Conservation (phyloP, 2,329 filamentous ascomycete genomes). For the Thermochaetoides dissita region DNA sequence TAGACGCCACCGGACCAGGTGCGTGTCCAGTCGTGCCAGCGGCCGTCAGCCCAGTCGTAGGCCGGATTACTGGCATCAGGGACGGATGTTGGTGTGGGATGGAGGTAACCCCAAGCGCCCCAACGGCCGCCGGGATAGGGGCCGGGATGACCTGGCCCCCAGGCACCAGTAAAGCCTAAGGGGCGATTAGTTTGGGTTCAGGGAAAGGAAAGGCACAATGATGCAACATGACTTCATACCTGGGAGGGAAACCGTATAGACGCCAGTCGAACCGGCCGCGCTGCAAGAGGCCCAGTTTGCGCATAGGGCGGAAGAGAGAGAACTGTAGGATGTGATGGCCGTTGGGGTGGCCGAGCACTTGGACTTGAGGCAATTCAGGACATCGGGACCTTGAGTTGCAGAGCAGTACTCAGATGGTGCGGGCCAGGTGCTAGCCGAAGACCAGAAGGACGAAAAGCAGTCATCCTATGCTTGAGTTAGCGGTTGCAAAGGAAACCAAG, state of each 20-base stretch:
- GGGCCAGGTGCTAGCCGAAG: conserved; percentile 19
- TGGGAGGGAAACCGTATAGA: conserved; percentile 26
- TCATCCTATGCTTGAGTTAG: conserved; percentile 22
- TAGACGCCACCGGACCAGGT: conserved; percentile 26
- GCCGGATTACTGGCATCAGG: neutral
- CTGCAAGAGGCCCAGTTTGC: conserved; percentile 26
- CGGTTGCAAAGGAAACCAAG: neutral
- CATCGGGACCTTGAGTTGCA: conserved; percentile 12
- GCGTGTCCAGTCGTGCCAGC: conserved; percentile 10
- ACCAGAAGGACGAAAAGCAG: conserved; percentile 27
- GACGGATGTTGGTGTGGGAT: too few species aligned
- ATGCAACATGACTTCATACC: neutral
- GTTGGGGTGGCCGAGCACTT: conserved; percentile 21
- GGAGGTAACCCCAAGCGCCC: neutral
- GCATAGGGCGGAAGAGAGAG: conserved; percentile 29
- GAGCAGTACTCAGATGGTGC: conserved; percentile 20
- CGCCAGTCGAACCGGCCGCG: conserved; percentile 24
- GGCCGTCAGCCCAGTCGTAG: conserved; percentile 1
- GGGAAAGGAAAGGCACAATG: too few species aligned
- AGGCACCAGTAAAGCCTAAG: conserved; percentile 10
- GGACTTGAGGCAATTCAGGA: conserved; percentile 17
- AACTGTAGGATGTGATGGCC: conserved; percentile 19
- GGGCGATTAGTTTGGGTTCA: neutral
- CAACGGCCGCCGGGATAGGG: conserved; percentile 6
- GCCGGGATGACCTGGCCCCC: conserved; percentile 5